phyloP scores from a whole-genome alignment of 176 grass and related monocot species.

The Bonia amplexicaulis region DNA sequence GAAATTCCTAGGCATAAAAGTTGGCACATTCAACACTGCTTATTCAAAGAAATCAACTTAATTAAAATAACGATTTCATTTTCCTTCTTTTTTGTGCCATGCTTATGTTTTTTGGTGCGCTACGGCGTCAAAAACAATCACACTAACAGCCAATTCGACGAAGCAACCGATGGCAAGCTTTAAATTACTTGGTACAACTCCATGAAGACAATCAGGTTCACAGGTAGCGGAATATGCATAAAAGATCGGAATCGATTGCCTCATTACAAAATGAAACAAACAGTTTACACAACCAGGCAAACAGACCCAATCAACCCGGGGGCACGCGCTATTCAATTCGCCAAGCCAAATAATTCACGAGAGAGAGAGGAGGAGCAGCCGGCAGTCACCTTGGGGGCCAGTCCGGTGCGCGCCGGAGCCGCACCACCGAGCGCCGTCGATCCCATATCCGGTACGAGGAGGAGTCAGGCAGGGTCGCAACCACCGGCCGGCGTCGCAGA shows the following conservation, averaged over 20 bases:
- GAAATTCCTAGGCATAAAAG: neutral
- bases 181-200: neutral
- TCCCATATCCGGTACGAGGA: constrained; percentile 16
- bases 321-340: neutral
- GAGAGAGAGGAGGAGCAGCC: neutral
- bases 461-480: neutral
- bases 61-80: neutral
- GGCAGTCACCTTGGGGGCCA: constrained; percentile 36
- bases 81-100: neutral
- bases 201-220: neutral
- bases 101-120: neutral
- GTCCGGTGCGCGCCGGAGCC: constrained; percentile 1
- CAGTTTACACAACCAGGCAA: neutral
- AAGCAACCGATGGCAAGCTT: neutral
- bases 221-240: neutral
- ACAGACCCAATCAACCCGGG: neutral
- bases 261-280: neutral
- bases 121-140: neutral
- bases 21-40: neutral
- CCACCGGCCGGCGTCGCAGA: neutral
- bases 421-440: constrained; percentile 25
- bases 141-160: neutral
- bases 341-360: neutral
- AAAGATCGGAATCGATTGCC: neutral
- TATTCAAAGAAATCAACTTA: neutral